These are phyloP conservation scores for Gamsiella multidivaricata DNA, from an alignment of 192 early-diverging fungal genomes.

Conservation along the genomic window DNA sequence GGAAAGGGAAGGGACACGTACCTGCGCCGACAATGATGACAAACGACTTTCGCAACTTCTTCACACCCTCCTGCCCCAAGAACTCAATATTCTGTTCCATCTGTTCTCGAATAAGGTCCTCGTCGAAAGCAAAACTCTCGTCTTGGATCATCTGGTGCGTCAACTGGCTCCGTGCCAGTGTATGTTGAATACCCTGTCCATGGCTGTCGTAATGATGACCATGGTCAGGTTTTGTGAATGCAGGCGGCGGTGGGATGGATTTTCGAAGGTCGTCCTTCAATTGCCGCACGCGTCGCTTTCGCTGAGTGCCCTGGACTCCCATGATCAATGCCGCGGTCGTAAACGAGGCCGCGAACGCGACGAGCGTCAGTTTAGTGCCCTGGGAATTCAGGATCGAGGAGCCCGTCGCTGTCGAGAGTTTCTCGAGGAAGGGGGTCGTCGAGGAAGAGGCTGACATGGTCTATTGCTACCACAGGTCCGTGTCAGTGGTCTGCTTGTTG, in stretches of 20 bases:
- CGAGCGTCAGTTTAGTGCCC: slow-evolving; percentile 52
- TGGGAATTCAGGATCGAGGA: slow-evolving; percentile 29
- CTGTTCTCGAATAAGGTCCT: slow-evolving; percentile 86
- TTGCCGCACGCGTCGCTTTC: slow-evolving; percentile 57
- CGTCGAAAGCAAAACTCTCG: slow-evolving; percentile 47
- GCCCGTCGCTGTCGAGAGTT: slow-evolving; percentile 7
- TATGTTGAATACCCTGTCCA: neutral
- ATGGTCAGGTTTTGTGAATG: too few species aligned
- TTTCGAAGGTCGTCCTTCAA: slow-evolving; percentile 67
- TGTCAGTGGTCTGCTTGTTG: too few species aligned
- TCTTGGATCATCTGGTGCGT: neutral
- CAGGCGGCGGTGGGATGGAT: slow-evolving; percentile 48
- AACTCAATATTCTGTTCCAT: slow-evolving; percentile 89
- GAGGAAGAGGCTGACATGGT: neutral
- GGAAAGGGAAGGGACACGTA: too few species aligned
- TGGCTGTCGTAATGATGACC: too few species aligned
- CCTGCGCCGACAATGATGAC: slow-evolving; percentile 94
- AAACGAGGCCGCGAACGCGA: slow-evolving; percentile 73
- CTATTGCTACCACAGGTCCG: too few species aligned
- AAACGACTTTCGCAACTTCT: slow-evolving; percentile 79
- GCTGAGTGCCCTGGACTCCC: slow-evolving; percentile 60
- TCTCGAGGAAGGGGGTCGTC: slow-evolving; percentile 28
- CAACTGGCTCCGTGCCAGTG: neutral
- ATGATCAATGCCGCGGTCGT: slow-evolving; percentile 71
- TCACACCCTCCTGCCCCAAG: slow-evolving; percentile 84